A percentile compares a stretch with the other conserved stretches of the same genome.
phyloP scores from a whole-genome alignment of 202 grass and related monocot species.

The Musa balbisiana region DNA sequence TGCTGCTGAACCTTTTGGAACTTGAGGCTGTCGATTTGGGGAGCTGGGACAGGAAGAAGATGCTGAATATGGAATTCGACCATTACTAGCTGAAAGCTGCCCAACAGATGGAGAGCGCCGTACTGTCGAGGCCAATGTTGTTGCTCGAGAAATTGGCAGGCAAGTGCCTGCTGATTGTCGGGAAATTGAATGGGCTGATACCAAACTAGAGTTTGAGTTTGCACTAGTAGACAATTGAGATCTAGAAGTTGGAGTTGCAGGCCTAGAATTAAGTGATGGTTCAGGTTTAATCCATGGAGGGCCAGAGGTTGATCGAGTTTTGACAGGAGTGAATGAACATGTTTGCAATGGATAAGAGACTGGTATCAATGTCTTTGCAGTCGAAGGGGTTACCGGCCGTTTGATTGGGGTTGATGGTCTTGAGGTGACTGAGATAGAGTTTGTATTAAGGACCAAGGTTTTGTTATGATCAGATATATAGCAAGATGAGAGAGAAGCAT shows the following conservation, averaged over 20 bases:
- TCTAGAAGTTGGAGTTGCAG: constrained; percentile 58
- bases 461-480: constrained; percentile 42
- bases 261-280: constrained; percentile 51
- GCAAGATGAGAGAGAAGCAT: constrained; percentile 41
- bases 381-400: constrained; percentile 33
- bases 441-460: constrained; percentile 52
- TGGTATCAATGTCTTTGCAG: constrained; percentile 43
- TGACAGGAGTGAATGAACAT: constrained; percentile 52
- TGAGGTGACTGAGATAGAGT: constrained; percentile 50
- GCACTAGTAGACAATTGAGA: constrained; percentile 44
- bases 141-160: constrained; percentile 27
- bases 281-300: constrained; percentile 26
- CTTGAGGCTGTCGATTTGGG: constrained; percentile 45
- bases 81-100: constrained; percentile 34
- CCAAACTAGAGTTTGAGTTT: constrained; percentile 38
- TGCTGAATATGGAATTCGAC: constrained; percentile 20
- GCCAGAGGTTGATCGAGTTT: constrained; percentile 24
- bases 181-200: constrained; percentile 46
- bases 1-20: constrained; percentile 36
- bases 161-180: constrained; percentile 61
- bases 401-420: constrained; percentile 66
- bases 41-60: constrained; percentile 61
- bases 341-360: constrained; percentile 36
- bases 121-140: constrained; percentile 32
- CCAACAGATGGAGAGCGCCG: constrained; percentile 60